Base-by-base conservation (phyloP, 148 eudicot species). In the Camellia lanceoleosa region DNA sequence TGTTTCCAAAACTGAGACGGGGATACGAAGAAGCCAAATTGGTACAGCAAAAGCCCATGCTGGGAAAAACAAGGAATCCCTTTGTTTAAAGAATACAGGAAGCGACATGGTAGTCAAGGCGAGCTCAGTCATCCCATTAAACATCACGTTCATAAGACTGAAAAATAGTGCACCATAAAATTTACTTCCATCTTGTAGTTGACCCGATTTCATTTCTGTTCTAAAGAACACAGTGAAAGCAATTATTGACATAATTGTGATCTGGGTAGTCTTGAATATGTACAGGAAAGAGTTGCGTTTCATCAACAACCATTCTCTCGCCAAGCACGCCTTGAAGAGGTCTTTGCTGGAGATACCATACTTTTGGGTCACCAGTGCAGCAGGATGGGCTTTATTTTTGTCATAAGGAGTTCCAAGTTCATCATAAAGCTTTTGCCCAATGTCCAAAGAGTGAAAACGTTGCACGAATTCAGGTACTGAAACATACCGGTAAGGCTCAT, bases 231-330 rank as follows among this genome's bases (percentile, higher is more conserved):
- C 89, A 13, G 91, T 89, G 81, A 88, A 84, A n/a, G 91, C 81
- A 46, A 91, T 58, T 3, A 91, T 68, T 42, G 89, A 87, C 82
- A 89, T 87, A 19, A 89, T 80, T 6, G 84, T 81, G 68, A 91
- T 86, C 84, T 91, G 94, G 56, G 78, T 71, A 68, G 85, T 77
- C 81, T 91, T 91, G 80, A 91, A 92, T 69, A 91, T 82, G 85
- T 89, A 89, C 12, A 92, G 65, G 60, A 89, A 91, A 0, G 89
- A 86, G 80, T 85, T 91, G 38, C 91, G 86, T 81, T 91, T 91
- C 91, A 92, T 92, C 74, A 92, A 58, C 52, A 89, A 19, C 89
- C 88, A 88, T 74, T 92, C 97, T 71, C 92, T 88, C 0, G 89
- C 56, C 15, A 92, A 76, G 71, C 89, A 88, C 0, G 90, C 92